phyloP scores from a whole-genome alignment of 306 rosid species.

The Geum urbanum region DNA sequence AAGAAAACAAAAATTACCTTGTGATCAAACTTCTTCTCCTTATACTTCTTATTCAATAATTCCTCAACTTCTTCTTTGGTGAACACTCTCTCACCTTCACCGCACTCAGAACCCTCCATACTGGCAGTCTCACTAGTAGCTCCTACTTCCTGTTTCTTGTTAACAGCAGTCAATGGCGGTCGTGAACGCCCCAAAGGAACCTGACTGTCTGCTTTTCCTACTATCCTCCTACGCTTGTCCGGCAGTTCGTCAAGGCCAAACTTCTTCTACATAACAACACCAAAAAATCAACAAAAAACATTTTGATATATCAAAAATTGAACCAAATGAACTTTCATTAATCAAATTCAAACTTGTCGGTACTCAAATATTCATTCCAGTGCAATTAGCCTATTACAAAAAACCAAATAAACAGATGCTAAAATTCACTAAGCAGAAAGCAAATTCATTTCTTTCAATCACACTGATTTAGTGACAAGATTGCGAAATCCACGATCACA shows the following conservation, averaged over 20 bases:
- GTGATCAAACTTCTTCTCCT: constrained; percentile 51
- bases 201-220: constrained; percentile 42
- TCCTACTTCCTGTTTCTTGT: constrained; percentile 34
- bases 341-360: too few relatives aligned
- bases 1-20: constrained; percentile 44
- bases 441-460: constrained; percentile 2
- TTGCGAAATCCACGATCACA: neutral
- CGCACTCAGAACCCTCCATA: constrained; percentile 37
- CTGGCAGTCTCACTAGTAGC: constrained; percentile 32
- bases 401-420: neutral
- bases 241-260: constrained; percentile 45
- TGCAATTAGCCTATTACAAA: neutral
- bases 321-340: too few relatives aligned
- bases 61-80: constrained; percentile 65
- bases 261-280: constrained; percentile 44
- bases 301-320: neutral
- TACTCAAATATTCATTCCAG: too few relatives aligned
- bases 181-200: constrained; percentile 3
- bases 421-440: neutral
- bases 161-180: constrained; percentile 15
- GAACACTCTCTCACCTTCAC: constrained; percentile 38
- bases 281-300: neutral
- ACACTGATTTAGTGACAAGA: neutral
- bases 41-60: constrained; percentile 58
- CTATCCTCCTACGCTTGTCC: constrained; percentile 59